Conservation (phyloP, 2,329 filamentous ascomycete species). For the Zelopaecilomyces penicillatus region DNA sequence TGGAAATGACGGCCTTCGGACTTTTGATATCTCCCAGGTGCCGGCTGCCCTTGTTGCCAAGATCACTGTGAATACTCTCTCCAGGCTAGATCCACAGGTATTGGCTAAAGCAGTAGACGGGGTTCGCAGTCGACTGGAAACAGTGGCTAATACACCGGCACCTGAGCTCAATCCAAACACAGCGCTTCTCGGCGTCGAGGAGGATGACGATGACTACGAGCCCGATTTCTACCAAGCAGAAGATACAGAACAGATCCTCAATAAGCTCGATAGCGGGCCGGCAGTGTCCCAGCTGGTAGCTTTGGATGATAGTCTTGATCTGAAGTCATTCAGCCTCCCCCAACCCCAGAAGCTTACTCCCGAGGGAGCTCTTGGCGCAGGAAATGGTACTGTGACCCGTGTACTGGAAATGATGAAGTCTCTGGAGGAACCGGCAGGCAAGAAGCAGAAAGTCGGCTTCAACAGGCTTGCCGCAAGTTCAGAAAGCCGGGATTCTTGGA, state of each 20-base stretch:
- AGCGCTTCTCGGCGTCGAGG: constrained; percentile 56
- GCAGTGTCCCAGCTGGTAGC: constrained; percentile 29
- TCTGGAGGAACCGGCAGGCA: constrained; percentile 56
- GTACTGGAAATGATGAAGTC: constrained; percentile 71
- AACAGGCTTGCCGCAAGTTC: constrained; percentile 76
- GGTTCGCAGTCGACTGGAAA: constrained; percentile 41
- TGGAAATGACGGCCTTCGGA: constrained; percentile 58
- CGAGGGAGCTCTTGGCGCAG: constrained; percentile 64
- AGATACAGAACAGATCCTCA: constrained; percentile 67
- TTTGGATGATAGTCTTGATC: constrained; percentile 41
- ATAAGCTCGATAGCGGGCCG: constrained; percentile 66
- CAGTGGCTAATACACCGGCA: constrained; percentile 37
- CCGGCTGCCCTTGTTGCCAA: constrained; percentile 67
- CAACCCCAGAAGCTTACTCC: constrained; percentile 65
- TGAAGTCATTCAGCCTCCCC: constrained; percentile 73
- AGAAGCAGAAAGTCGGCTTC: constrained; percentile 64
- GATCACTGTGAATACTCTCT: constrained; percentile 73
- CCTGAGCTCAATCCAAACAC: constrained; percentile 48
- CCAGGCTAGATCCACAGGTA: constrained; percentile 58
- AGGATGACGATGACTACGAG: constrained; percentile 84
- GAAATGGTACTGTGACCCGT: constrained; percentile 64
- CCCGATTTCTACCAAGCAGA: constrained; percentile 75
- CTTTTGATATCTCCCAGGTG: constrained; percentile 76
- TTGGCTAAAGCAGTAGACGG: constrained; percentile 66
- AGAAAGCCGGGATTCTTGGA: constrained; percentile 82